phyloP scores from a whole-genome alignment of 345 rosid species.

The Boechera retrofracta region DNA sequence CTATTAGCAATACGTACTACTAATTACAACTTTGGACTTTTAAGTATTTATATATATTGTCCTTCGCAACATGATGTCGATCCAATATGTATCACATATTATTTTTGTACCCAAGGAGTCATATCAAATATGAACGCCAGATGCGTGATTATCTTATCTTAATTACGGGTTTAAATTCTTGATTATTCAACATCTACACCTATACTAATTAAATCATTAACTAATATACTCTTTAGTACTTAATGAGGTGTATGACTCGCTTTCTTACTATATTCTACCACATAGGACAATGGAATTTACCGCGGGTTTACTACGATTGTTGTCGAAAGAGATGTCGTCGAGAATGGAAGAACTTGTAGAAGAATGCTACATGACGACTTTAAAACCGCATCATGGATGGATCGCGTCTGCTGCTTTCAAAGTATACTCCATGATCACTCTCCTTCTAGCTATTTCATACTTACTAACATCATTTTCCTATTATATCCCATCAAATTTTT shows the following conservation, averaged over 20 bases:
- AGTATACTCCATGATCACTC: constrained; percentile 45
- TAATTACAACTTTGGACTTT: too few species aligned
- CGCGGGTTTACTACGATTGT: constrained; percentile 57
- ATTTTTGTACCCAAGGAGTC: too few species aligned
- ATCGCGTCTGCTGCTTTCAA: constrained; percentile 91
- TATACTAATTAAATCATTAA: not conserved
- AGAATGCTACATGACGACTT: constrained; percentile 68
- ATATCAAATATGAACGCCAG: not conserved
- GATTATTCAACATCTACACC: not conserved
- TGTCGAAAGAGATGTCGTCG: constrained; percentile 58
- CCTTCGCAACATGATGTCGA: too few species aligned
- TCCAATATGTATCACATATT: too few species aligned
- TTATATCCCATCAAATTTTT: not conserved
- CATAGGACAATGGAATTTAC: constrained; percentile 79
- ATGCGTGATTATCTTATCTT: not conserved
- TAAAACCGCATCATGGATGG: constrained; percentile 96
- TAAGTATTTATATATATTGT: too few species aligned
- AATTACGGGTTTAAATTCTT: not conserved
- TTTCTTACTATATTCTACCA: not conserved
- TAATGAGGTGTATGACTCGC: not conserved
- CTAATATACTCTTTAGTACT: not conserved
- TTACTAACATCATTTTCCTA: not conserved
- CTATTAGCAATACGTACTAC: not conserved
- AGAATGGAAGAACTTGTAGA: constrained; percentile 81
- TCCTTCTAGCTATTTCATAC: constrained; percentile 16